Percentiles rank a stretch among this genome's conserved stretches.
Conservation (phyloP, 2,329 filamentous ascomycete genomes). For the Sarocladiaceae sp. region DNA sequence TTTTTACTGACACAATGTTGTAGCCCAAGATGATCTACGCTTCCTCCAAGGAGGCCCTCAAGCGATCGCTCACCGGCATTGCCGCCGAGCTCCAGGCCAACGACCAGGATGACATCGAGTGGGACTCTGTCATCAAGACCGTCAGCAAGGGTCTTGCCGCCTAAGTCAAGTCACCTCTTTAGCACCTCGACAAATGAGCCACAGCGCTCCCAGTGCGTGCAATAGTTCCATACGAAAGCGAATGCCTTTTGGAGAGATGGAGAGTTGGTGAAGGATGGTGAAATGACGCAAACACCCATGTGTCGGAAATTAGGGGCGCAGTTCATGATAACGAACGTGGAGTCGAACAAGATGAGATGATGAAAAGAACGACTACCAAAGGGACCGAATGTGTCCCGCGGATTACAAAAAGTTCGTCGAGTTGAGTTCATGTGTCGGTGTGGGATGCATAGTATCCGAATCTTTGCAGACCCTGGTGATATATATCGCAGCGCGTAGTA, state of each 20-base stretch:
- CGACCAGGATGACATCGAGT: constrained; percentile 78
- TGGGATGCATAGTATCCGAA: constrained; percentile 2
- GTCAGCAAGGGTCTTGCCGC: constrained; percentile 59
- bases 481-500: constrained; percentile 3
- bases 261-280: background rate
- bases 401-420: constrained; percentile 4
- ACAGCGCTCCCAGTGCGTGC: no score
- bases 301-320: background rate
- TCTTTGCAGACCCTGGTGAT: constrained; percentile 1
- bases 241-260: background rate
- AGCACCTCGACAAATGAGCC: background rate
- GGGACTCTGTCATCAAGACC: constrained; percentile 63
- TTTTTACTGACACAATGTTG: constrained; percentile 12
- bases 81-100: constrained; percentile 79
- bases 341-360: constrained; percentile 1
- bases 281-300: background rate
- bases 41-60: constrained; percentile 82
- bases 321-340: constrained; percentile 4
- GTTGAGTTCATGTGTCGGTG: constrained; percentile 1
- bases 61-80: constrained; percentile 72
- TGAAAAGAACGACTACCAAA: background rate
- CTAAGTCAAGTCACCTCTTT: constrained; percentile 25
- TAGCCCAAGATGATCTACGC: constrained; percentile 89
- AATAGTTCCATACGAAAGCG: background rate
- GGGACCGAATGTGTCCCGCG: background rate